Percentiles rank a stretch among this genome's conserved stretches.
Conservation (phyloP, 805 yeast genomes). For the Teunomyces pallodes region DNA sequence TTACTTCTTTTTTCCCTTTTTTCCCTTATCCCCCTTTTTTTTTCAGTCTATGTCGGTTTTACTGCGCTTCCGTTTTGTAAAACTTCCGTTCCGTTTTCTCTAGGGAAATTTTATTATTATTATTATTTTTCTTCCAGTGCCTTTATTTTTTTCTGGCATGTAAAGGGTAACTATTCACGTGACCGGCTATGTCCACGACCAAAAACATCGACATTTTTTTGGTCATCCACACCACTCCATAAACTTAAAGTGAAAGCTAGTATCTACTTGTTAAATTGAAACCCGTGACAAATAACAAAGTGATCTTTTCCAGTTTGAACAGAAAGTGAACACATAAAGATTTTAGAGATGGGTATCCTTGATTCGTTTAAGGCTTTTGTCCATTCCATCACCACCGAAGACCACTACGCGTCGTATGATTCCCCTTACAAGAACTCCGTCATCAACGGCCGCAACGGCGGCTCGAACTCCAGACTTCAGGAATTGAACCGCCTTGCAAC, state of each 20-base stretch:
- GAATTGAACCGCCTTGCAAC: constrained; percentile 30
- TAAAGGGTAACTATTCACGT: not conserved
- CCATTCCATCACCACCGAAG: constrained; percentile 55
- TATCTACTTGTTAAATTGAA: too few species aligned
- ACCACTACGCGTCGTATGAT: constrained; percentile 57
- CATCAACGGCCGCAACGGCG: constrained; percentile 13
- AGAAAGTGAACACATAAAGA: too few species aligned
- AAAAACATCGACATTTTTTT: not conserved
- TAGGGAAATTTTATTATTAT: too few species aligned
- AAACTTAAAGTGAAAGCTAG: not conserved
- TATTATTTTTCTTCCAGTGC: too few species aligned
- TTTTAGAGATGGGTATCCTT: constrained; percentile 21
- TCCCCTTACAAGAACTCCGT: constrained; percentile 29
- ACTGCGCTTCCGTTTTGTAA: too few species aligned
- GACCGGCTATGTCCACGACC: not conserved
- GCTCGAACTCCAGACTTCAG: constrained; percentile 32
- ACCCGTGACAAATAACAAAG: too few species aligned
- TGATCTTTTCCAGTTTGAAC: too few species aligned
- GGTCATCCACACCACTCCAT: not conserved
- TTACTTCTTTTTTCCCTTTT: too few species aligned
- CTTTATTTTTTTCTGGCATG: not conserved
- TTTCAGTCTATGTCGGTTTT: too few species aligned
- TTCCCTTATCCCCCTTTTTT: too few species aligned
- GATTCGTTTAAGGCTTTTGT: constrained; percentile 32
- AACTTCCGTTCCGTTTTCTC: too few species aligned